Base-by-base conservation (phyloP, 352 stramenopile species). In the Phytophthora idaei region DNA sequence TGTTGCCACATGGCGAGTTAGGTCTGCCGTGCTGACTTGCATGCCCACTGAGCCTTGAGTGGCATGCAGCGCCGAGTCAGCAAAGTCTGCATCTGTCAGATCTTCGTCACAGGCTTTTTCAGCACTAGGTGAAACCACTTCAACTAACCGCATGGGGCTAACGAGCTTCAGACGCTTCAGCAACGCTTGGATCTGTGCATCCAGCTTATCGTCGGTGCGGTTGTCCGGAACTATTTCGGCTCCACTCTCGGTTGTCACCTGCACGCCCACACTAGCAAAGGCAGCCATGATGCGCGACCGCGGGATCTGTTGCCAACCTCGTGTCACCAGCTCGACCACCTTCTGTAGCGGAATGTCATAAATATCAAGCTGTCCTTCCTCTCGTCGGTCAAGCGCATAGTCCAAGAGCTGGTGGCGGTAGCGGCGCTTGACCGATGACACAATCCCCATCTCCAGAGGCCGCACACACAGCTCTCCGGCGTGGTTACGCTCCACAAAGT, bases 21-120 rank as follows among this genome's bases (percentile, higher is more conserved):
- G 28, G 34, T 74, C 70, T 17, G 71, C 60, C n/a, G 47, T 49
- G 8, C 66, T 76, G 4, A 80, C 68, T 55, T 60, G 29, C 36
- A 90, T 76, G 4, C 63, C 61, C 11, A 74, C 71, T 17, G 67
- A 60, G 3, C 80, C 66, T 39, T 90, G 67, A 25, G 74, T 68
- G 1, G 69, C 66, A 45, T 90, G 73, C 36, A 90, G 47, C 1
- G 80, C 81, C 0, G 78, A 81, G 46, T 92, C 78, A 8, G 86
- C 81, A 69, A 90, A 92, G 54, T 92, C 80, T 32, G 88, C 80
- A 53, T 89, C 74, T 5, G 69, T 76, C 17, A 90, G 65, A 50
- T 87, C 74, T 58, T 89, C 80, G 27, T 92, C 81, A 17, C 73
- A 67, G 0, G 83, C 72, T n/a, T 60, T 68, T 45, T 91, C 85